Evolutionary conservation across 805 yeast species (phyloP).

Genomic region (Metschnikowia rubicola): DNA sequence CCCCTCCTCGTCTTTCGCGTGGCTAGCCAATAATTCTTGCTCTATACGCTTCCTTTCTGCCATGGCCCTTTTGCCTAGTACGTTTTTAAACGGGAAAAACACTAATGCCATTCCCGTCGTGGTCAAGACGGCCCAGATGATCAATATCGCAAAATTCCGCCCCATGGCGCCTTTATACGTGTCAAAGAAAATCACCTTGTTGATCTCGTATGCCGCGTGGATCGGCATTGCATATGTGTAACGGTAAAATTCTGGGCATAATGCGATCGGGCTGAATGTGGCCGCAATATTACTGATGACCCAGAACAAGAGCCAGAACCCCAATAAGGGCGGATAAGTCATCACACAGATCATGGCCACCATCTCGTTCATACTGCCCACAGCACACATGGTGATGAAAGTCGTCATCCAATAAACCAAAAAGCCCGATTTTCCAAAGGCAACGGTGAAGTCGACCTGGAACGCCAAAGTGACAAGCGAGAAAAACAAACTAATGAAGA

Average conservation of each 20-base stretch:
- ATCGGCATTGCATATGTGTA: constrained; percentile 70
- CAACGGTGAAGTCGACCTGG: constrained; percentile 54
- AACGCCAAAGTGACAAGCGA: constrained; percentile 63
- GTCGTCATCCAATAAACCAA: constrained; percentile 70
- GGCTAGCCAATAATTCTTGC: constrained; percentile 9
- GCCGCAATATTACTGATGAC: constrained; percentile 68
- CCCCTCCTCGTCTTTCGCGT: constrained; percentile 8
- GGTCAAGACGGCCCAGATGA: constrained; percentile 58
- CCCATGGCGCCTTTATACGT: constrained; percentile 58
- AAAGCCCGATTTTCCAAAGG: constrained; percentile 70
- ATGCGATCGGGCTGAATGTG: constrained; percentile 61
- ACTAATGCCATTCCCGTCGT: constrained; percentile 43
- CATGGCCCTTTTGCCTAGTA: constrained; percentile 29
- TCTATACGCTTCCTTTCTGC: constrained; percentile 14
- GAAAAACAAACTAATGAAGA: constrained; percentile 56
- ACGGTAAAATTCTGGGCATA: constrained; percentile 54
- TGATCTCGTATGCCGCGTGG: constrained; percentile 59
- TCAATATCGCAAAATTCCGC: constrained; percentile 54
- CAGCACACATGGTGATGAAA: constrained; percentile 67
- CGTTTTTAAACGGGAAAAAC: constrained; percentile 38
- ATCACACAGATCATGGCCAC: constrained; percentile 50
- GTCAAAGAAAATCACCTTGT: constrained; percentile 56
- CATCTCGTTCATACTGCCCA: constrained; percentile 73
- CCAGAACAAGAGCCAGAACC: constrained; percentile 71
- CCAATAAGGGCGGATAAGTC: constrained; percentile 58